Percentiles rank a stretch among this genome's conserved stretches.
Conservation (phyloP, 257 asterid genomes). For the Fraxinus excelsior region DNA sequence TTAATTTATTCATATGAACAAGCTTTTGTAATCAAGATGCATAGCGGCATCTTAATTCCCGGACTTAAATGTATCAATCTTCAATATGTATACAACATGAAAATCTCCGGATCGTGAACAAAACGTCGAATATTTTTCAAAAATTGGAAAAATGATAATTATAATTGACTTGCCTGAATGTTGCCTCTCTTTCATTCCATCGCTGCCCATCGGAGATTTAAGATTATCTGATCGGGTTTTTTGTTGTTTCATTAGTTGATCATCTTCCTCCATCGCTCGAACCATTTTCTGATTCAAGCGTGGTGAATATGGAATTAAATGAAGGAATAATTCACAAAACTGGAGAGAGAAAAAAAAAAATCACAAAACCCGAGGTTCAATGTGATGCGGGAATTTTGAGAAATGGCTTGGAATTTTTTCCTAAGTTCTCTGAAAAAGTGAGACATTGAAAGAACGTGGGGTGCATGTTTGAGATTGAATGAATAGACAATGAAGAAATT, state of each 20-base stretch:
- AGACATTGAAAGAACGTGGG: slow-evolving; percentile 37
- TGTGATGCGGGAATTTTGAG: not conserved
- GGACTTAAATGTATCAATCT: not conserved
- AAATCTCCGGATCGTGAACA: too few relatives aligned
- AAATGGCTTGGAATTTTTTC: not conserved
- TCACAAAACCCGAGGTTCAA: not conserved
- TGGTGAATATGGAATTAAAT: slow-evolving; percentile 5
- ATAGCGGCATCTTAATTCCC: not conserved
- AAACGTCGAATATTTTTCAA: too few relatives aligned
- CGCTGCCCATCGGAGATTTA: slow-evolving; percentile 22
- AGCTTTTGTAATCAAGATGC: not conserved
- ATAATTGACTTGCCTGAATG: slow-evolving; percentile 33
- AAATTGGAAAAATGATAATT: not conserved
- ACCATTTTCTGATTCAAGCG: slow-evolving; percentile 24
- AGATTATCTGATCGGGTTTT: slow-evolving; percentile 34
- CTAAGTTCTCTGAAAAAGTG: slow-evolving; percentile 22
- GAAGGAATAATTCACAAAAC: not conserved
- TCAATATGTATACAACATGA: too few relatives aligned
- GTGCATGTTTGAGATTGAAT: slow-evolving; percentile 28
- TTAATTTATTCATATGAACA: not conserved
- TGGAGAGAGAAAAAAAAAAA: not conserved
- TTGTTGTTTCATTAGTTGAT: slow-evolving; percentile 12
- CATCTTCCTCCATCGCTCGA: slow-evolving; percentile 39
- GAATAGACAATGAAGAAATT: not conserved
- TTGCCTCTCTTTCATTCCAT: slow-evolving; percentile 29